Evolutionary conservation across 176 grass and related monocot species (phyloP), one percentile per base, ranked within the genome.

Genomic region (Oryza officinalis): DNA sequence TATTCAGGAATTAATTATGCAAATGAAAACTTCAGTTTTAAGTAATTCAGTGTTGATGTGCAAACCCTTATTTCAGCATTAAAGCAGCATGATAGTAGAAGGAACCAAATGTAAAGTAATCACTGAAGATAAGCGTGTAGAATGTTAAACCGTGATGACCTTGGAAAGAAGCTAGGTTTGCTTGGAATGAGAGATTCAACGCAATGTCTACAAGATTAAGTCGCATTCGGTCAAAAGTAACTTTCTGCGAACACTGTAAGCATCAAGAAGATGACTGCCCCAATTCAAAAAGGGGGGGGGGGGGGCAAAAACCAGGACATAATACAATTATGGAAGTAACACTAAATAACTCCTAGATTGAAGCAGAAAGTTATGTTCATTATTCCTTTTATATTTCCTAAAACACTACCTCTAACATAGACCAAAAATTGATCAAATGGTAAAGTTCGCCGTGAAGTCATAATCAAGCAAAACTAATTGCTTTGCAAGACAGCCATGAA

Each of bases 51-150:
- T 9, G 64, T 81, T 69, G 15, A 38, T 83, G 10, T 44, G 26
- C n/a, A 17, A 87, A 49, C 20, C 30, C 25, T 40, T 20, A 27
- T 35, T 73, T 63, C 32, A 30, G 65, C 15, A 92, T 74, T 72
- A n/a, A 75, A 88, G 38, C 12, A 22, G 63, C 14, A 83, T 43
- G 27, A 68, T 32, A n/a, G 66, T 38, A 10, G 67, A 86, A 87
- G 17, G 14, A 84, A 71, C 25, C 30, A 46, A 79, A 70, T n/a
- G 41, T 49, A 70, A 81, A 44, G 35, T 22, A n/a, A 49, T 65
- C 38, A 72, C 11, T 31, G 0, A 18, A 74, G 26, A 10, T 87
- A 70, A 71, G 23, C 27, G 35, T 76, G 49, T 33, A 67, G 35
- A 65, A 63, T 67, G 69, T 41, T 61, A 69, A 65, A 45, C 35